phyloP scores from a whole-genome alignment of 169 alveolate genomes.

The Plasmodium knowlesi region DNA sequence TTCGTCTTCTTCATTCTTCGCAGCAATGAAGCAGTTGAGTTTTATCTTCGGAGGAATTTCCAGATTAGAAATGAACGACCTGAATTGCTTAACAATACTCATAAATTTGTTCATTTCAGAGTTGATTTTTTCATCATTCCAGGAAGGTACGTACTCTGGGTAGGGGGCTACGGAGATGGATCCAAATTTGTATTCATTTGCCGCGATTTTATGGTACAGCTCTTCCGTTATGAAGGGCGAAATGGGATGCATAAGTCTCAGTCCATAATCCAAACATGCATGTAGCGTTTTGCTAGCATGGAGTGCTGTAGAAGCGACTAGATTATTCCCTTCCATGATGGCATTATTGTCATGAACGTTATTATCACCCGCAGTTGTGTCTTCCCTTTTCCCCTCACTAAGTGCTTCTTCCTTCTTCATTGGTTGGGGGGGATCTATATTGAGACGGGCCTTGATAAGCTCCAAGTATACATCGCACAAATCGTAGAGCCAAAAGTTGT shows the following conservation, averaged over 20 bases:
- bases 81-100: slow-evolving; percentile 79
- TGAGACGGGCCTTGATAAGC: slow-evolving; percentile 90
- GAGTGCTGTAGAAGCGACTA: neutral
- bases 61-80: slow-evolving; percentile 84
- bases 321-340: slow-evolving; percentile 39
- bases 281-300: slow-evolving; percentile 82
- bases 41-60: slow-evolving; percentile 83
- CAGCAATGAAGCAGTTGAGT: slow-evolving; percentile 79
- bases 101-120: slow-evolving; percentile 75
- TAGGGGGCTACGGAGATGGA: slow-evolving; percentile 80
- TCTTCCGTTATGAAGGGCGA: slow-evolving; percentile 99
- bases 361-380: neutral
- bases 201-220: slow-evolving; percentile 94
- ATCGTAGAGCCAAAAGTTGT: slow-evolving; percentile 97
- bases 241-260: slow-evolving; percentile 96
- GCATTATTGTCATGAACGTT: slow-evolving; percentile 76
- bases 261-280: slow-evolving; percentile 87
- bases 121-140: slow-evolving; percentile 67
- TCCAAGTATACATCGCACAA: slow-evolving; percentile 98
- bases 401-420: neutral
- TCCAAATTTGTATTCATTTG: slow-evolving; percentile 57
- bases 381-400: slow-evolving; percentile 23
- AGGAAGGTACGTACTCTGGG: slow-evolving; percentile 74
- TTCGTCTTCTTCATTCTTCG: slow-evolving; percentile 73
- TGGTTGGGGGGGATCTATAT: slow-evolving; percentile 1